These are phyloP conservation scores for Penicillium occitanis DNA, from an alignment of 2,329 filamentous ascomycete genomes.

Conservation along the genomic window DNA sequence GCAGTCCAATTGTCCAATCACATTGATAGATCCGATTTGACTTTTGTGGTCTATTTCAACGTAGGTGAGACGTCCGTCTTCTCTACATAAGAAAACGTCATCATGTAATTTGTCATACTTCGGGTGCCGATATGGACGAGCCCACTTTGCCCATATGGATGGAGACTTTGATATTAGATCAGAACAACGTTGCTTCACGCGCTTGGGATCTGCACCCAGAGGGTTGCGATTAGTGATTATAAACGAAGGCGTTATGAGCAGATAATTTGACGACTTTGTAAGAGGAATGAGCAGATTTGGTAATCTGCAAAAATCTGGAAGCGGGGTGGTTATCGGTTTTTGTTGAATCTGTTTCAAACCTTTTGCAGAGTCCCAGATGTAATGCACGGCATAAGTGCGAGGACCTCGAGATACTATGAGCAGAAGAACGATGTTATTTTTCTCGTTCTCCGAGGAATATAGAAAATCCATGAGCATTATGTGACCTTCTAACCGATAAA, in stretches of 20 bases:
- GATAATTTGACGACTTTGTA: slow-evolving; percentile 67
- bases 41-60: slow-evolving; percentile 63
- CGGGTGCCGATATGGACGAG: slow-evolving; percentile 68
- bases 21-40: slow-evolving; percentile 56
- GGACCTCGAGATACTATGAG: slow-evolving; percentile 55
- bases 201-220: slow-evolving; percentile 28
- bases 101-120: slow-evolving; percentile 66
- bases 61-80: slow-evolving; percentile 78
- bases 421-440: slow-evolving; percentile 72
- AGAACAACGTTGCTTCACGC: slow-evolving; percentile 22
- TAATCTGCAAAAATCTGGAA: slow-evolving; percentile 49
- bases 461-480: slow-evolving; percentile 88
- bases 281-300: slow-evolving; percentile 72
- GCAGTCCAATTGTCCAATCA: slow-evolving; percentile 66
- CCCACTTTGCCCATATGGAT: slow-evolving; percentile 82
- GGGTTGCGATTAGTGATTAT: slow-evolving; percentile 53
- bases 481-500: slow-evolving; percentile 62
- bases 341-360: slow-evolving; percentile 30
- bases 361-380: slow-evolving; percentile 54
- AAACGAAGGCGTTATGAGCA: slow-evolving; percentile 62
- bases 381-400: slow-evolving; percentile 50
- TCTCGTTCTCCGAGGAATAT: slow-evolving; percentile 65
- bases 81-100: slow-evolving; percentile 79
- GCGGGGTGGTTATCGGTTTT: slow-evolving; percentile 31
- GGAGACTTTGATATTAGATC: slow-evolving; percentile 28